These are phyloP conservation scores for Colletotrichum horii DNA, from an alignment of 2,329 filamentous ascomycete genomes.

Conservation along the genomic window DNA sequence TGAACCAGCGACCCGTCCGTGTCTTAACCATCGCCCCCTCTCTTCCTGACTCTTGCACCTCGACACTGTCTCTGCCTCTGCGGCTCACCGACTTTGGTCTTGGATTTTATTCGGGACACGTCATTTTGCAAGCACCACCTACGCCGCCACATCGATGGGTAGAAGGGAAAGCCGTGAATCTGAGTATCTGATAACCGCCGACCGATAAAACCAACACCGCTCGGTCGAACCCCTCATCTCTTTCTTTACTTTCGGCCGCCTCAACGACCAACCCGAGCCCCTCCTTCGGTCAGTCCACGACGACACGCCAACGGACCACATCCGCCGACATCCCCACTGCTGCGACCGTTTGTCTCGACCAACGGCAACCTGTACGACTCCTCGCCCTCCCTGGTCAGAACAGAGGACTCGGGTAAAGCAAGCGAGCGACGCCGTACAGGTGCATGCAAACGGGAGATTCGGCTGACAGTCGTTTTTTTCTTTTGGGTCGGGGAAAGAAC, in stretches of 20 bases:
- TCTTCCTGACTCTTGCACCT: neutral
- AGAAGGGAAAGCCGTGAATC: neutral
- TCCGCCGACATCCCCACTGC: neutral
- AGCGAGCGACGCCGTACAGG: neutral
- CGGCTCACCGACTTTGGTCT: neutral
- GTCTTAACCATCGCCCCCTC: constrained; percentile 7
- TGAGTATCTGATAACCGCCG: neutral
- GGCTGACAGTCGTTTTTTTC: neutral
- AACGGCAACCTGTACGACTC: neutral
- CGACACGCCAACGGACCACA: neutral
- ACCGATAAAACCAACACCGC: constrained; percentile 5
- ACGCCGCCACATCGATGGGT: constrained; percentile 1
- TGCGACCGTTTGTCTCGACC: neutral
- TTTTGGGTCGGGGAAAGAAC: neutral
- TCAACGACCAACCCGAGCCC: neutral
- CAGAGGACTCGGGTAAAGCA: neutral
- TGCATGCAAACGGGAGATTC: neutral
- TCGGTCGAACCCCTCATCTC: neutral
- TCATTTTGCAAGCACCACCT: neutral
- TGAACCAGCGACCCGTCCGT: constrained; percentile 14
- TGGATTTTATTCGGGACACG: neutral
- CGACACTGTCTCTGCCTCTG: neutral
- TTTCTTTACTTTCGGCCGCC: neutral
- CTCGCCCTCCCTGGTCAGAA: neutral
- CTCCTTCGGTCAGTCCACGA: neutral